Conservation (phyloP, 805 yeast genomes). For the Monosporozyma yasuniensis region DNA sequence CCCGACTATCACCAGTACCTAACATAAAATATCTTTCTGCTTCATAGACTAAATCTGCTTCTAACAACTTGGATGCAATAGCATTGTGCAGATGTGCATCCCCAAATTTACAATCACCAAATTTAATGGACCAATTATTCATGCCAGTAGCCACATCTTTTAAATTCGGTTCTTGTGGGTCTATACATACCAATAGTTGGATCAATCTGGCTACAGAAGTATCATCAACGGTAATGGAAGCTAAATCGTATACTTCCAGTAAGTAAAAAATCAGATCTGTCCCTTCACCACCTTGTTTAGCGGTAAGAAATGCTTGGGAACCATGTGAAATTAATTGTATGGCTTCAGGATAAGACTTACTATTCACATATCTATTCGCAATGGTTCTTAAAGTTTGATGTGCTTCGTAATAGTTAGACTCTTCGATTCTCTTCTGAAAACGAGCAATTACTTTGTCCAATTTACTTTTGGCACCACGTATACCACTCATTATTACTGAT, state of each 20-base stretch:
- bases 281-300: constrained; percentile 71
- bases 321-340: constrained; percentile 66
- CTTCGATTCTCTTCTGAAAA: constrained; percentile 57
- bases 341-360: constrained; percentile 61
- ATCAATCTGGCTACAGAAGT: constrained; percentile 40
- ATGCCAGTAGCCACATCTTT: constrained; percentile 58
- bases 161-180: constrained; percentile 49
- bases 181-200: constrained; percentile 38
- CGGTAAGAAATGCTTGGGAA: constrained; percentile 55
- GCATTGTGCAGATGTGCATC: constrained; percentile 68
- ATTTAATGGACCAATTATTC: constrained; percentile 54
- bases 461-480: not conserved
- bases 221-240: constrained; percentile 36
- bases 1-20: constrained; percentile 52
- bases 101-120: constrained; percentile 48
- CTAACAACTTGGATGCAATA: constrained; percentile 57
- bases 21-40: constrained; percentile 67
- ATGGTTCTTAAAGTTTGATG: constrained; percentile 91
- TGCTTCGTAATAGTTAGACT: constrained; percentile 84
- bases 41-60: constrained; percentile 41
- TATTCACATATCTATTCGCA: constrained; percentile 70
- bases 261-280: constrained; percentile 67
- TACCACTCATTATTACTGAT: not conserved
- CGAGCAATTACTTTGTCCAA: constrained; percentile 34
- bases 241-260: constrained; percentile 56